These are phyloP conservation scores for Stromatinia cepivora DNA, from an alignment of 2,329 filamentous ascomycete species.

Conservation along the genomic window DNA sequence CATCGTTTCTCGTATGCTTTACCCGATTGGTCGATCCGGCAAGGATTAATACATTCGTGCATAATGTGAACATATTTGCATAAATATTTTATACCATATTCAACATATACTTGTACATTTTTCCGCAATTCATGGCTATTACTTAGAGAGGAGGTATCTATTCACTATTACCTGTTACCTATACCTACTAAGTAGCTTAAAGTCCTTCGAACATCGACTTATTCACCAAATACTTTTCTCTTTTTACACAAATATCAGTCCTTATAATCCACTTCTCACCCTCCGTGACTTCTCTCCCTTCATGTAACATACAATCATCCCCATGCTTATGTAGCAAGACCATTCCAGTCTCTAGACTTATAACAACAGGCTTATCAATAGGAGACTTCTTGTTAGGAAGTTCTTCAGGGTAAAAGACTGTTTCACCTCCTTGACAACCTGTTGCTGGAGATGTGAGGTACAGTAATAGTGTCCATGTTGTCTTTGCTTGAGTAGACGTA, in stretches of 20 bases:
- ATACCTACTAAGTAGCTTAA: neutral
- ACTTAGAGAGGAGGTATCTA: neutral
- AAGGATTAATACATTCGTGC: neutral
- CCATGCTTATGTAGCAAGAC: slow-evolving; percentile 86
- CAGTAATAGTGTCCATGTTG: slow-evolving; percentile 88
- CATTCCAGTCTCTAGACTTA: slow-evolving; percentile 80
- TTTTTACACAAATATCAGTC: slow-evolving; percentile 73
- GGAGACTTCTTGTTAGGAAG: slow-evolving; percentile 47
- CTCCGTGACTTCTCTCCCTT: slow-evolving; percentile 73
- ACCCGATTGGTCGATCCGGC: neutral
- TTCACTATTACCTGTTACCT: neutral
- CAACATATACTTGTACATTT: too few relatives aligned
- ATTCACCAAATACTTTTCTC: slow-evolving; percentile 31
- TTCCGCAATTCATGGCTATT: neutral
- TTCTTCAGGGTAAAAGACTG: slow-evolving; percentile 82
- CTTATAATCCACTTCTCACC: slow-evolving; percentile 92
- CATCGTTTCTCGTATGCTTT: neutral
- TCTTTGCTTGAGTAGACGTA: slow-evolving; percentile 56
- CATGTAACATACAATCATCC: slow-evolving; percentile 85
- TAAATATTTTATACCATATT: neutral
- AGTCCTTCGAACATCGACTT: neutral
- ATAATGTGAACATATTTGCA: neutral
- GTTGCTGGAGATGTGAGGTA: slow-evolving; percentile 77
- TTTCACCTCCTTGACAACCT: slow-evolving; percentile 82
- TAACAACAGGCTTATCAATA: slow-evolving; percentile 62